Evolutionary conservation across 2,329 filamentous ascomycete genomes (phyloP).

Genomic region (Phyllosticta capitalensis): DNA sequence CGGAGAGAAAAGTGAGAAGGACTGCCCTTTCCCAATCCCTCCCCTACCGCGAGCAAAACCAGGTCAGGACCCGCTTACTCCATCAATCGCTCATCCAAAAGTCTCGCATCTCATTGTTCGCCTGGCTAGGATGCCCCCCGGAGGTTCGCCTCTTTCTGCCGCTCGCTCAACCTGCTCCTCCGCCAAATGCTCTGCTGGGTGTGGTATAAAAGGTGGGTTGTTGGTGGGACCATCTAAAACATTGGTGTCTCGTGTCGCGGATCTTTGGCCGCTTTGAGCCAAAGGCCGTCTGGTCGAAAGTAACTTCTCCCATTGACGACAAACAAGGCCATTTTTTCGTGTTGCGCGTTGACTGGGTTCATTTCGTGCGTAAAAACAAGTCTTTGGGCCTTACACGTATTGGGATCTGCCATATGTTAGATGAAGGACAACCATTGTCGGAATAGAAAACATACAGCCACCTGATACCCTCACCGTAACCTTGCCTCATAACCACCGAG

Average conservation of each 20-base stretch:
- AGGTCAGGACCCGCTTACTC: background rate
- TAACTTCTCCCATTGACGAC: background rate
- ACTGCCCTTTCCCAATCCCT: too few species aligned
- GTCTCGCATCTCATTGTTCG: background rate
- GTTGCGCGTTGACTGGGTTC: background rate
- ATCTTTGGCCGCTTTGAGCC: background rate
- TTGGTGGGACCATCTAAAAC: background rate
- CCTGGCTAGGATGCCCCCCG: background rate
- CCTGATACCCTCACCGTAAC: constrained; percentile 40
- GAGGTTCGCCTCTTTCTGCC: background rate
- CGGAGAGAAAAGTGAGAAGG: too few species aligned
- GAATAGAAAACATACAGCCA: constrained; percentile 22
- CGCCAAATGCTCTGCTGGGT: background rate
- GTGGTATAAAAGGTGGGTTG: background rate
- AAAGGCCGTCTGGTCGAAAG: background rate
- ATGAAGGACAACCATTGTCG: background rate
- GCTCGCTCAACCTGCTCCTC: background rate
- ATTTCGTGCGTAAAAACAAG: background rate
- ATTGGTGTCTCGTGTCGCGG: background rate
- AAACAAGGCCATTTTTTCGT: background rate
- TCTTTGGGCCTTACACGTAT: background rate
- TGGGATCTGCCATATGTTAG: background rate
- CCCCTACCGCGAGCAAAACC: background rate
- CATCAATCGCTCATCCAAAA: background rate
- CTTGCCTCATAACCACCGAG: constrained; percentile 96